Evolutionary conservation across 257 asterid species (phyloP).

Genomic region (Salvia splendens): DNA sequence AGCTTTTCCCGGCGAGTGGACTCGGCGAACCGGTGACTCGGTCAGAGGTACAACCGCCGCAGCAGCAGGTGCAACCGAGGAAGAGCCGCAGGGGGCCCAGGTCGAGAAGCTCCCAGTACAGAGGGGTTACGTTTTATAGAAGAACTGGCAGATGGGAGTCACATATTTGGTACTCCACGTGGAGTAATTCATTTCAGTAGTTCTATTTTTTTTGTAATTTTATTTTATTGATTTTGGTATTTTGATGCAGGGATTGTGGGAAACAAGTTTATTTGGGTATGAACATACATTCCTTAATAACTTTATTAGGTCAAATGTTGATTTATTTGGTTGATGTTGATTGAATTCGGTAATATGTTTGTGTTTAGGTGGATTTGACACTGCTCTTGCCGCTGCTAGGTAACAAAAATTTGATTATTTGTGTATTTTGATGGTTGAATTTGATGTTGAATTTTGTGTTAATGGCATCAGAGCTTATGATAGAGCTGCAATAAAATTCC

Average conservation of each 20-base stretch:
- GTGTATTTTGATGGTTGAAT: too few species aligned
- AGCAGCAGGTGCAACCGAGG: constrained; percentile 38
- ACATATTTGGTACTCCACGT: constrained; percentile 54
- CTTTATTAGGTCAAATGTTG: neutral
- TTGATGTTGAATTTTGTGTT: neutral
- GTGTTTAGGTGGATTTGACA: constrained; percentile 83
- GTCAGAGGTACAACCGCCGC: constrained; percentile 32
- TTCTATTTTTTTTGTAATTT: neutral
- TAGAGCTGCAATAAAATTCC: constrained; percentile 55
- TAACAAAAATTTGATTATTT: constrained; percentile 15
- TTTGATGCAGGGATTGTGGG: constrained; percentile 65
- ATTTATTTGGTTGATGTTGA: constrained; percentile 11
- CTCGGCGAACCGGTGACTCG: constrained; percentile 36
- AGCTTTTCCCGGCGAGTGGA: constrained; percentile 56
- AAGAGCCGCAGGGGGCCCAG: constrained; percentile 67
- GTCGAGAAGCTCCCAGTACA: constrained; percentile 62
- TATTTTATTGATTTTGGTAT: neutral
- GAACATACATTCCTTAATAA: neutral
- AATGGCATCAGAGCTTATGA: constrained; percentile 49
- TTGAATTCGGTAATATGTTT: neutral
- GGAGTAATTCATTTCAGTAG: neutral
- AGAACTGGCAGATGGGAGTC: constrained; percentile 83
- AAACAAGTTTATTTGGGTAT: constrained; percentile 71
- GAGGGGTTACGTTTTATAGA: constrained; percentile 68
- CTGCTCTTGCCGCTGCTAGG: constrained; percentile 90